A percentile compares a stretch with the other conserved stretches of the same genome.
These are phyloP conservation scores for Capsella rubella DNA, from an alignment of 441 rosid genomes.

Conservation along the genomic window DNA sequence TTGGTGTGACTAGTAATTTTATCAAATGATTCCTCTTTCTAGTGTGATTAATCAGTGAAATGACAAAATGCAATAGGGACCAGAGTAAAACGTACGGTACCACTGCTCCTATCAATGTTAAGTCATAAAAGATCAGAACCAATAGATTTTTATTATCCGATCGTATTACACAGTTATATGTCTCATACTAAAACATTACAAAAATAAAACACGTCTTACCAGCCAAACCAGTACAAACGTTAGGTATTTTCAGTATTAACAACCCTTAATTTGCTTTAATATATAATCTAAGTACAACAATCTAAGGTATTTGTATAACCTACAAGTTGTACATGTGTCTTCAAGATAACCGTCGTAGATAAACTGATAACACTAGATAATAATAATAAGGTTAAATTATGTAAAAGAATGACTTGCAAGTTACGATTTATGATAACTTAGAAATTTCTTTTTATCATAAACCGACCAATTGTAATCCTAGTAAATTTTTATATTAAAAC, in stretches of 20 bases:
- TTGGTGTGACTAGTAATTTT: neutral
- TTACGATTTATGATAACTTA: conserved; percentile 40
- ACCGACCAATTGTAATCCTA: conserved; percentile 3
- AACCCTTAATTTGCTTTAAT: conserved; percentile 23
- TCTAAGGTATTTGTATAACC: neutral
- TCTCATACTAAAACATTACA: neutral
- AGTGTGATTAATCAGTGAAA: too few species aligned
- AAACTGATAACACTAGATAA: conserved; percentile 7
- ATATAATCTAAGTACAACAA: conserved; percentile 21
- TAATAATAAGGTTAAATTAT: conserved; percentile 12
- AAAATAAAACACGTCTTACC: neutral
- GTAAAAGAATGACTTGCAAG: conserved; percentile 45
- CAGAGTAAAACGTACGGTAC: too few species aligned
- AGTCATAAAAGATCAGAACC: neutral
- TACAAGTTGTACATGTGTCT: conserved; percentile 30
- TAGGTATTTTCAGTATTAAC: conserved; percentile 14
- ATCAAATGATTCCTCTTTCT: too few species aligned
- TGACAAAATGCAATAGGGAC: too few species aligned
- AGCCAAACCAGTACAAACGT: neutral
- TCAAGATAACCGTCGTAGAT: neutral
- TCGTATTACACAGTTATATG: neutral
- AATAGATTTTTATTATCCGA: neutral
- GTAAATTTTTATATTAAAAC: conserved; percentile 10
- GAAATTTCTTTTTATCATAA: conserved; percentile 28
- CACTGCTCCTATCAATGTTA: too few species aligned